These are phyloP conservation scores for Colletotrichum paranaense DNA, from an alignment of 2,329 filamentous ascomycete species.

Conservation along the genomic window DNA sequence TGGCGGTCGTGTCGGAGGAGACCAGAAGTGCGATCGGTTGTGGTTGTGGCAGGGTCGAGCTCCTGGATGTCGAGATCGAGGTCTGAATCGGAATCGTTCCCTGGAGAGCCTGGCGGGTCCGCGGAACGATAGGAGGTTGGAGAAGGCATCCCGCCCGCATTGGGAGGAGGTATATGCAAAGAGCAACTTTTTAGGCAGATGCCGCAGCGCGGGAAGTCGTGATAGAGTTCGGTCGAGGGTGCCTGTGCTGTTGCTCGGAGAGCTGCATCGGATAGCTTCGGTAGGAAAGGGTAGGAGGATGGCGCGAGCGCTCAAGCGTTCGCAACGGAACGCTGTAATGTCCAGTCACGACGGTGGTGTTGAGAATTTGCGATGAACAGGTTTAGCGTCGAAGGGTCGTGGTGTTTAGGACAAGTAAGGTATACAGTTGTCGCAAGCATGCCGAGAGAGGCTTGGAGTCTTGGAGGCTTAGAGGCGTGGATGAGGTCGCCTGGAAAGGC, in stretches of 20 bases:
- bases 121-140: constrained; percentile 62
- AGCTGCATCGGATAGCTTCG: constrained; percentile 34
- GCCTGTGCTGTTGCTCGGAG: constrained; percentile 30
- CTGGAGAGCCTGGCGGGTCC: constrained; percentile 73
- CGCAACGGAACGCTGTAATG: constrained; percentile 1
- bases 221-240: constrained; percentile 30
- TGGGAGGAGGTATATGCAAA: constrained; percentile 30
- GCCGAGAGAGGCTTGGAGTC: constrained; percentile 7
- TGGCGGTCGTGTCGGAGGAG: constrained; percentile 63
- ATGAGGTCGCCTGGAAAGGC: constrained; percentile 14
- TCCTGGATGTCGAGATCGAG: constrained; percentile 83
- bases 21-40: constrained; percentile 39
- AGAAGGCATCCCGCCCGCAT: constrained; percentile 65
- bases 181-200: constrained; percentile 18
- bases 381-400: neutral
- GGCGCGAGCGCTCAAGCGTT: constrained; percentile 2
- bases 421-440: constrained; percentile 22
- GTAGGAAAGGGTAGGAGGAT: neutral
- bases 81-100: constrained; percentile 81
- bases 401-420: constrained; percentile 28
- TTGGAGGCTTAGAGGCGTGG: neutral
- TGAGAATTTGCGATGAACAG: neutral
- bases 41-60: constrained; percentile 71
- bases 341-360: neutral
- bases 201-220: constrained; percentile 19